Conservation (phyloP, 2,329 filamentous ascomycete genomes). For the Gremmenia infestans region DNA sequence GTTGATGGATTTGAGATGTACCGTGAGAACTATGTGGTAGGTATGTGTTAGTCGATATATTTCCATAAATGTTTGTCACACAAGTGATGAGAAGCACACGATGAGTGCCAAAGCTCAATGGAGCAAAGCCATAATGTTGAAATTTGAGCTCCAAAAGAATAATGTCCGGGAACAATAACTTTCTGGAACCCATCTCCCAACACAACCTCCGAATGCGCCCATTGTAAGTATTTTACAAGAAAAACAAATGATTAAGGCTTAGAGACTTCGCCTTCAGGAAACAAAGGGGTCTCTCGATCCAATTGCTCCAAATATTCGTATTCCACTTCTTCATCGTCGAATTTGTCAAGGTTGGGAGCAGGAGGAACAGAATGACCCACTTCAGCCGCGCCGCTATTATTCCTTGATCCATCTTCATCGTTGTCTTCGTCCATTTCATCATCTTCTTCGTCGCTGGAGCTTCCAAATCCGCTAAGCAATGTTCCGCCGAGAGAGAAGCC, state of each 20-base stretch:
- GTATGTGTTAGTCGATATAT: constrained; percentile 16
- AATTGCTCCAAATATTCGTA: constrained; percentile 34
- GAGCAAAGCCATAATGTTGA: constrained; percentile 3
- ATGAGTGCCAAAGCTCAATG: constrained; percentile 10
- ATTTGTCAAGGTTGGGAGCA: constrained; percentile 33
- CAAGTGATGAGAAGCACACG: constrained; percentile 9
- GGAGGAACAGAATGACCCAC: constrained; percentile 45
- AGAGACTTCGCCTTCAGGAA: constrained; percentile 54
- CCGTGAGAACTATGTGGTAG: constrained; percentile 28
- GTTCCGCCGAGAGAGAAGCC: constrained; percentile 70
- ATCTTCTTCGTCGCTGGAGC: constrained; percentile 92
- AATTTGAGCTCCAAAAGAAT: constrained; percentile 15
- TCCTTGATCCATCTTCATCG: constrained; percentile 52
- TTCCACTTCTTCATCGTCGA: constrained; percentile 33
- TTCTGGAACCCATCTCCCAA: constrained; percentile 19
- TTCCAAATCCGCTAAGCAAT: constrained; percentile 84
- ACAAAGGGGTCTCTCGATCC: constrained; percentile 32
- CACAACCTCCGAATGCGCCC: constrained; percentile 13
- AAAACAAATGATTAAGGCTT: constrained; percentile 34
- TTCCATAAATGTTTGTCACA: background rate
- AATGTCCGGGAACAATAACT: constrained; percentile 16
- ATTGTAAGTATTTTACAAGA: constrained; percentile 28
- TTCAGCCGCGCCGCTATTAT: constrained; percentile 46
- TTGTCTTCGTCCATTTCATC: constrained; percentile 87
- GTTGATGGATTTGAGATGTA: constrained; percentile 33